Base-by-base conservation (phyloP, 1,284 basidiomycete species). In the Ceraceosorus bombacis region DNA sequence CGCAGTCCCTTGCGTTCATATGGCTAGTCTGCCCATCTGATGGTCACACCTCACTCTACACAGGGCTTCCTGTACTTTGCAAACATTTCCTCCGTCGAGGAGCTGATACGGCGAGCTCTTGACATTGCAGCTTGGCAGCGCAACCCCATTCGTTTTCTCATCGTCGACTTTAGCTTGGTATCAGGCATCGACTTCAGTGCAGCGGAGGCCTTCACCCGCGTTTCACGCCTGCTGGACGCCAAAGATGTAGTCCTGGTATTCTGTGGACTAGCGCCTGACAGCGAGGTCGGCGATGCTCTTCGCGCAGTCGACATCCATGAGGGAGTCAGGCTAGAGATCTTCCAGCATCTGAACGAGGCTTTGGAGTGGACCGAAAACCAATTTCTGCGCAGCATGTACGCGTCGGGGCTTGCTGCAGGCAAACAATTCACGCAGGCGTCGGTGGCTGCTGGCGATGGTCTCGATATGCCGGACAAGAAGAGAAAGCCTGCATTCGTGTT, bases 1-100 rank as follows among this genome's bases (percentile, higher is more conserved):
- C 27, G 27, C 27, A 27, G 27, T 27, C 3, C 27, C 27, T 3
- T 27, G 27, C 27, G 27, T 27, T 27, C 27, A 27, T 27, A 27
- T 27, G 27, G 27, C 27, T 27, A 27, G 27, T 27, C 27, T 27
- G 27, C 27, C 27, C 27, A 27, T 27, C 27, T 27, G 27, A 27
- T 27, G 27, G 3, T 27, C 27, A 27, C 27, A 27, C 27, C 27
- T 27, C 27, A 3, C 93, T 27, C 27, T 27, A 27, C 27, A 27
- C 27, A 97, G 82, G 76, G 89, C 0, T 92, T 90, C 80, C 81
- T 98, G 43, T 98, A 97, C 83, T 98, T 98, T 78, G 94, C 95
- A 5, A 96, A 92, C 0, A 94, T 96, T 70, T 83, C 87, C 0
- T 82, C 86, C 50, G 90, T 95, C 60, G 92, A 96, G 78, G 86